Evolutionary conservation across 2,329 filamentous ascomycete genomes (phyloP), one percentile per base, ranked within the genome.

Genomic region (Triangularia setosa): DNA sequence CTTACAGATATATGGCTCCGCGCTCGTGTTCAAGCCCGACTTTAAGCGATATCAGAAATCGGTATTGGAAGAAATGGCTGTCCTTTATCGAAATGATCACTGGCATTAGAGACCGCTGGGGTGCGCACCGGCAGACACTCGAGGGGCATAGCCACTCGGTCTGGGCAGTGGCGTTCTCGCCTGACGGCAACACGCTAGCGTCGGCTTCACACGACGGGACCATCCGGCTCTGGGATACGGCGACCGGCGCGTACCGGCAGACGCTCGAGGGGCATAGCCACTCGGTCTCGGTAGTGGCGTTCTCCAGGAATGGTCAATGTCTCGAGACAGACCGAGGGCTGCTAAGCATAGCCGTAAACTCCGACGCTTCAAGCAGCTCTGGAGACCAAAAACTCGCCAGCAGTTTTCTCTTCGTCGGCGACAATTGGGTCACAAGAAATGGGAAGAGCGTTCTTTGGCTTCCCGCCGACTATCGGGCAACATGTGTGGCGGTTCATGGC

Each of bases 231-330:
- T 64, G 53, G 60, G 63, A 62, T 33, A 23, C 30, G 14, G 56
- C 35, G 48, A 65, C 63, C 4, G 63, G 60, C 24, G 24, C 18
- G 11, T 69, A 67, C 59, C 18, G 66, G 5, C 65, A 67, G 44
- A 72, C 68, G 54, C 68, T 73, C 44, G 59, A 69, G 62, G 71
- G 68, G 61, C 68, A 72, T 67, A 66, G 33, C 59, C 3, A 30
- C 33, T 54, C 11, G 12, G 67, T 71, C 63, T 14, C 9, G 0
- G 61, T 60, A 23, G 62, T 68, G 14, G 63, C 27, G 57, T 59
- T 59, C 30, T 59, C 57, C n/a, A 40, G 21, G 30, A n/a, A 59
- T 59, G 30, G 57, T 16, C 57, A 35, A 24, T 40, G 28, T 59
- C 57, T 40, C 57, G 57, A 40, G 30, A 59, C 33, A 23, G 18